Base-by-base conservation (phyloP, 2,329 filamentous ascomycete genomes). In the Trichoderma semiorbis region DNA sequence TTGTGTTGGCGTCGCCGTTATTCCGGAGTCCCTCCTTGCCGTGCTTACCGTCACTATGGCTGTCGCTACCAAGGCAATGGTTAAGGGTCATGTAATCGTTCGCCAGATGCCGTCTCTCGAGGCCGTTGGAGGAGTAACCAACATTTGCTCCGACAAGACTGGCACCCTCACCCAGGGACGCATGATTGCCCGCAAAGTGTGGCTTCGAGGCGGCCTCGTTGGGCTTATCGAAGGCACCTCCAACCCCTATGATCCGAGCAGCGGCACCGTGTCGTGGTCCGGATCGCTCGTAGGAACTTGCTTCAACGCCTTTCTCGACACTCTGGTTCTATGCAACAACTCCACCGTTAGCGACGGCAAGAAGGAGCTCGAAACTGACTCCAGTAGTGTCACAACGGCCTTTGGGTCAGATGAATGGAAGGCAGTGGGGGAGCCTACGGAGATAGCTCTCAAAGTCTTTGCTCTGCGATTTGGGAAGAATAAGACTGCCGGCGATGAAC, bases 391-490 rank as follows among this genome's bases (percentile, higher is more conserved):
- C 64, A 84, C 84, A 5, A 85, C 84, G 10, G 77, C 82, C n/a
- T 81, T 83, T 16, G 80, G 83, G 18, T 79, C 81, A 32, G 78
- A 80, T 4, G 78, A 83, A 2, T 92, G 89, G 89, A 85, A 83
- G 55, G 89, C 89, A 24, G 81, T 89, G 55, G 91, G 90, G 63
- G 90, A 92, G 75, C 90, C 90, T 4, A 93, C 92, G 4, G 91
- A 93, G 75, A 92, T 93, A 72, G 91, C 92, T 12, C 87, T 93
- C 18, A 90, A 92, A 74, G 91, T 93, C 11, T 91, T 93, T 73
- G 90, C 91, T 61, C 89, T 90, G 82, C 88, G 91, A 21, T 93
- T 93, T 75, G 85, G 86, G 34, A 85, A 85, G 72, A 84, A 82
- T 66, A 86, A 86, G 77, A 78, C 79, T 26, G 80, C 80, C n/a